Percentiles rank a stretch among this genome's conserved stretches.
These are phyloP conservation scores for Pyrenula aspistea DNA, from an alignment of 495 filamentous ascomycete species.

Conservation along the genomic window DNA sequence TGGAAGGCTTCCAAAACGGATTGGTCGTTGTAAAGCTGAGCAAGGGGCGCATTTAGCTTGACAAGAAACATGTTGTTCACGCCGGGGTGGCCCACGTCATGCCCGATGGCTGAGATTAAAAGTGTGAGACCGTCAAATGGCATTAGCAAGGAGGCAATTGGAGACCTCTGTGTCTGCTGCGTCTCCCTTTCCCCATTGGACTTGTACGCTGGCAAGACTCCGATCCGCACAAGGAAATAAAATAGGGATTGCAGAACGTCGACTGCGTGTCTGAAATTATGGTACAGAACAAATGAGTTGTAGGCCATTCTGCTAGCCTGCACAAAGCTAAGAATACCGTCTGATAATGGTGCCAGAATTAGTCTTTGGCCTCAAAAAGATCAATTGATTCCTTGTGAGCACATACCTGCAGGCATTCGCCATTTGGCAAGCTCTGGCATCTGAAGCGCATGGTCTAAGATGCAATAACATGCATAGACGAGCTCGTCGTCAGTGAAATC, in stretches of 20 bases:
- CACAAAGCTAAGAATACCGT: slow-evolving; percentile 64
- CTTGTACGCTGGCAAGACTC: slow-evolving; percentile 57
- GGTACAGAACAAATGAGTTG: slow-evolving; percentile 92
- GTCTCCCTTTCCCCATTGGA: slow-evolving; percentile 11
- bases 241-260: slow-evolving; percentile 94
- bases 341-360: slow-evolving; percentile 18
- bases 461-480: slow-evolving; percentile 62
- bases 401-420: slow-evolving; percentile 61
- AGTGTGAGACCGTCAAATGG: slow-evolving; percentile 85
- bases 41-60: slow-evolving; percentile 82
- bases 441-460: slow-evolving; percentile 78
- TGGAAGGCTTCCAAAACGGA: slow-evolving; percentile 97
- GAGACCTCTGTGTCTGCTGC: slow-evolving; percentile 28
- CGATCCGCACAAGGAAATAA: slow-evolving; percentile 76
- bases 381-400: neutral
- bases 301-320: slow-evolving; percentile 78
- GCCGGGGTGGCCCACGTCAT: slow-evolving; percentile 94
- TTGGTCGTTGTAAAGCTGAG: slow-evolving; percentile 95
- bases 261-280: slow-evolving; percentile 95
- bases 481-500: slow-evolving; percentile 83
- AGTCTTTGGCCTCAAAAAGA: slow-evolving; percentile 1
- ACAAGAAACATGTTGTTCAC: slow-evolving; percentile 97
- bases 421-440: slow-evolving; percentile 73
- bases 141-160: slow-evolving; percentile 57
- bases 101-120: slow-evolving; percentile 86